Evolutionary conservation across 257 asterid genomes (phyloP), one percentile per base, ranked within the genome.

Genomic region (Solanum verrucosum): DNA sequence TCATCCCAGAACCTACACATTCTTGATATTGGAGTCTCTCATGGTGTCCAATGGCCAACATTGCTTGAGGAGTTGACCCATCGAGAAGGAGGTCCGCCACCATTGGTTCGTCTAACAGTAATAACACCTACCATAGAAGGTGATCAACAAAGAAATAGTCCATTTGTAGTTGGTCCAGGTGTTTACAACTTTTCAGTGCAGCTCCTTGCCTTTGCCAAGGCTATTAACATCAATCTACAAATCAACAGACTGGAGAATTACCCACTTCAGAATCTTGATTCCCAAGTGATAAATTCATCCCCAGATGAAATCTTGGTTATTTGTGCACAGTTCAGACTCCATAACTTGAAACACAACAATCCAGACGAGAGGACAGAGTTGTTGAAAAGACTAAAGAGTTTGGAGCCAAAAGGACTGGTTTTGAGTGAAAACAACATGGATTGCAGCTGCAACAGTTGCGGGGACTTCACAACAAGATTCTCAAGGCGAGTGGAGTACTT

Each of bases 31-130:
- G 98, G 98, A 89, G 98, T 94, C 25, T 96, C 98, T 44, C 98
- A 95, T 86, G 98, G 98, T 27, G 91, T 96, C 5, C 98, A 96
- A 56, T 96, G 98, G 98, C 98, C 98, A 13, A 96, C 96, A 0
- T 94, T 96, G 34, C 91, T 96, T 0, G 98, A 94, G 89, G 98
- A 95, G 84, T 87, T 96, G 84, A 92, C 93, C 13, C 95, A 94
- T 10, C 94, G 93, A 63, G 84, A 92, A 3, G 98, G 98, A 6
- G 98, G 98, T 2, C 98, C 98, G 0, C 98, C 98, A 1, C 96
- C 98, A 8, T 44, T 93, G 68, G 96, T 96, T 78, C 96, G 98
- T 44, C 92, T 96, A 25, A 96, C 98, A 5, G 93, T 95, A 25
- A 89, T 95, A 4, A 73, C 93, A 34, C 95, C 94, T 1, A 86